Conservation (phyloP, 305 asterid genomes). For the Fraxinus ornus region DNA sequence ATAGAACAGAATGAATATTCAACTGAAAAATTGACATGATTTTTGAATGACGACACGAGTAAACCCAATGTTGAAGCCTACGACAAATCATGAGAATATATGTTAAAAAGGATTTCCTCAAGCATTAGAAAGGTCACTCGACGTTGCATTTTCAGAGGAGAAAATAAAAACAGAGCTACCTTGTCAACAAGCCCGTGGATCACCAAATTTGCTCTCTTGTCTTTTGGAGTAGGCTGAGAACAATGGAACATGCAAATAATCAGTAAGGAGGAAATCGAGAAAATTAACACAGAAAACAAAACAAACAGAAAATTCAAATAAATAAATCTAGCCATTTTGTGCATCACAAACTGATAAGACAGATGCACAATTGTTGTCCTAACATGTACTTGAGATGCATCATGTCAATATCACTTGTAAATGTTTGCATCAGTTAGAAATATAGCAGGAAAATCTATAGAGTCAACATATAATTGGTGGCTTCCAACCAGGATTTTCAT, state of each 20-base stretch:
- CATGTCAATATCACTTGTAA: background rate
- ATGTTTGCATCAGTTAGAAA: background rate
- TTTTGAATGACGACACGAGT: background rate
- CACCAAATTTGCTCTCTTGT: slow-evolving; percentile 91
- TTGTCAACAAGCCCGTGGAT: slow-evolving; percentile 89
- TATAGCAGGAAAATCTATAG: background rate
- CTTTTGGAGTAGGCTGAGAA: slow-evolving; percentile 68
- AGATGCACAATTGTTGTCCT: background rate
- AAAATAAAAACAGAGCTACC: slow-evolving; percentile 37
- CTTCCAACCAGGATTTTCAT: background rate
- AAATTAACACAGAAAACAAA: background rate
- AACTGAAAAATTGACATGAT: background rate
- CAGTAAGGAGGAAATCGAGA: background rate
- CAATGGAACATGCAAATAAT: background rate
- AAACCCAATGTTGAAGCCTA: background rate
- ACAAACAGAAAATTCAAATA: background rate
- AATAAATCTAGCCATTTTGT: background rate
- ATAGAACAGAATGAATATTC: background rate
- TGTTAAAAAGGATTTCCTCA: background rate
- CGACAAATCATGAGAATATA: background rate
- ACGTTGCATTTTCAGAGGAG: background rate
- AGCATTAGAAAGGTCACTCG: background rate
- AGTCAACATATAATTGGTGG: background rate
- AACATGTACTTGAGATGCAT: background rate
- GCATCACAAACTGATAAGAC: background rate